Evolutionary conservation across 2,329 filamentous ascomycete genomes (phyloP).

Genomic region (Aschersonia sp.): DNA sequence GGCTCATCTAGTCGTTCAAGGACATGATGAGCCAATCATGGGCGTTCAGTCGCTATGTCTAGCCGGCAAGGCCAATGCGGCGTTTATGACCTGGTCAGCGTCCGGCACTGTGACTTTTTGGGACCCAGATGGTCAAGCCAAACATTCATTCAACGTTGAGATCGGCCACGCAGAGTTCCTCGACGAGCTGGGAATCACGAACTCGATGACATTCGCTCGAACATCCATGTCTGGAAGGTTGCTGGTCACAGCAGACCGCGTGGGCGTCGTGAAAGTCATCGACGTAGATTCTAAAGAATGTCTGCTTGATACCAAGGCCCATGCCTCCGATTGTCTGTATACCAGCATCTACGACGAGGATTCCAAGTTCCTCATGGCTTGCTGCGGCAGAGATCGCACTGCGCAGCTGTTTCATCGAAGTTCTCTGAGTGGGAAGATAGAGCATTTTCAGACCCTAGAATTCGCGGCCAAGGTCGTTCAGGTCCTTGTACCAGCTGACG

Average conservation of each 20-base stretch:
- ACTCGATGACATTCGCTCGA: slow-evolving; percentile 45
- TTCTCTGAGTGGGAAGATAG: slow-evolving; percentile 40
- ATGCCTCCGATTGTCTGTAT: slow-evolving; percentile 71
- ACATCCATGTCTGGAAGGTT: slow-evolving; percentile 47
- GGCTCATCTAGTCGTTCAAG: slow-evolving; percentile 42
- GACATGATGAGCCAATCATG: slow-evolving; percentile 49
- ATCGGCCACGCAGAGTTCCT: slow-evolving; percentile 47
- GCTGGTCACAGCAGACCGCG: slow-evolving; percentile 72
- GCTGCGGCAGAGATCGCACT: slow-evolving; percentile 79
- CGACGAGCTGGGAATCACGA: slow-evolving; percentile 35
- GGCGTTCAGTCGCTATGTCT: slow-evolving; percentile 55
- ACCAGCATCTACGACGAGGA: slow-evolving; percentile 57
- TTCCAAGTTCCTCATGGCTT: slow-evolving; percentile 55
- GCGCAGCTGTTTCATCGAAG: slow-evolving; percentile 69
- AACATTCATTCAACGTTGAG: slow-evolving; percentile 47
- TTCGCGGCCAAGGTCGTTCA: slow-evolving; percentile 77
- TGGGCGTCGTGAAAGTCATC: slow-evolving; percentile 65
- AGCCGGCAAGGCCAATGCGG: slow-evolving; percentile 46
- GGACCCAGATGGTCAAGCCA: slow-evolving; percentile 57
- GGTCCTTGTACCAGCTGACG: slow-evolving; percentile 56
- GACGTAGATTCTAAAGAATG: slow-evolving; percentile 47
- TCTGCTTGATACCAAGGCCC: slow-evolving; percentile 65
- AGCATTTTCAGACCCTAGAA: slow-evolving; percentile 83
- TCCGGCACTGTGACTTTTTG: slow-evolving; percentile 73
- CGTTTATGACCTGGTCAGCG: slow-evolving; percentile 82